Base-by-base conservation (phyloP, 257 asterid species). In the Hygrophila difformis region DNA sequence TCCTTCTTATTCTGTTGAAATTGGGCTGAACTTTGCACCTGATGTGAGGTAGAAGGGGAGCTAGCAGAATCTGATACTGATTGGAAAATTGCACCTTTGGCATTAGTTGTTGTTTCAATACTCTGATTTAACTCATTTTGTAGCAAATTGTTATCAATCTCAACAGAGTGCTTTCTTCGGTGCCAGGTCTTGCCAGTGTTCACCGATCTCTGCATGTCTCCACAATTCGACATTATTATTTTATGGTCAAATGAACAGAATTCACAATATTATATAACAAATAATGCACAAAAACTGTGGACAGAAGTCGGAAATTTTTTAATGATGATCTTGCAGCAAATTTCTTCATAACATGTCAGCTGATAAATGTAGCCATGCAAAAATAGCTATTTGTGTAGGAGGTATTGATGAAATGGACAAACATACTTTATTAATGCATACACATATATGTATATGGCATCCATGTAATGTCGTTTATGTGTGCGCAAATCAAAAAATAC, bases 81-180 rank as follows among this genome's bases (percentile, higher is more conserved):
- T 20, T 53, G 78, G 41, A 47, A n/a, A 44, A 68, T 70, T 10
- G 54, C 61, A 56, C 71, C 75, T 59, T 68, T 76, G 23, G 55
- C 58, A 68, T 46, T 48, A 66, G 47, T 47, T 56, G 76, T 37
- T 45, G 71, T 52, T 29, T 55, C 62, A 52, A 47, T 57, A 39
- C 63, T 74, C 41, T 63, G 69, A 52, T 64, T 70, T 58, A 71
- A 62, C 69, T 79, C 94, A 36, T 53, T 68, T 54, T 65, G 72
- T 58, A 66, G 86, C 29, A 55, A 49, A 49, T 65, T 55, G 52
- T 47, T 42, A 53, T 77, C 85, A 51, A 84, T 68, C 72, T 85
- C 96, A 61, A 77, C 71, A 36, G 96, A 84, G 69, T 67, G 84
- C 79, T 74, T 81, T 65, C 94, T 70, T 73, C 81, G 74, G 67